Evolutionary conservation across 1,139 yeast genomes (phyloP), one percentile per base, ranked within the genome.

Genomic region (Blastobotrys indianensis): DNA sequence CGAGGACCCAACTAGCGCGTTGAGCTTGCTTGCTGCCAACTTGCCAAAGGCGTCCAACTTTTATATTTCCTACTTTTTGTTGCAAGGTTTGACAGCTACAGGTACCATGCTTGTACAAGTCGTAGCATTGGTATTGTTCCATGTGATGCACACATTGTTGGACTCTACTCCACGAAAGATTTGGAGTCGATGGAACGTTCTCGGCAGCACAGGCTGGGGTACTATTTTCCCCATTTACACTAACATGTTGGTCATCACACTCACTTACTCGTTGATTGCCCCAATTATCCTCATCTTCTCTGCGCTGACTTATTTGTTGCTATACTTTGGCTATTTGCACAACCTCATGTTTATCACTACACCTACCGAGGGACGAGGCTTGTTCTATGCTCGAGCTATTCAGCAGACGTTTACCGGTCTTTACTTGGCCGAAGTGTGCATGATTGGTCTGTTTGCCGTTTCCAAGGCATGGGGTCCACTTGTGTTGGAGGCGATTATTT

Each of bases 391-490:
- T 47, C 76, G 82, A 54, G 97, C 97, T 2, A 69, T 92, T 52
- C 83, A 82, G 66, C 96, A 92, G 67, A 81, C 92, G 0, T 80
- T 92, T 61, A 82, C 85, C 36, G 97, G 97, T 48, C 67, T 92
- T 39, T 92, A 92, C 64, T 66, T 92, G 54, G 94, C 94, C 16
- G 92, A 92, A 66, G 66, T 88, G 30, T 86, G 95, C 69, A 62
- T 92, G 60, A 68, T 90, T 54, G 97, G 94, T 47, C 72, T 92
- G 53, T 87, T 88, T 62, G 86, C 80, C 25, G 87, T 88, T 59
- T 94, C 95, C 53, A 86, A 87, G 73, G 85, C 94, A 48, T 90
- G 96, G 96, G 97, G 95, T 35, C 94, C 95, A 41, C 76, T 90
- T 54, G 90, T 77, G 12, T 68, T 92, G 45, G 87, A 85, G 65